Base-by-base conservation (phyloP, 2,329 filamentous ascomycete species). In the Colletotrichum destructivum region DNA sequence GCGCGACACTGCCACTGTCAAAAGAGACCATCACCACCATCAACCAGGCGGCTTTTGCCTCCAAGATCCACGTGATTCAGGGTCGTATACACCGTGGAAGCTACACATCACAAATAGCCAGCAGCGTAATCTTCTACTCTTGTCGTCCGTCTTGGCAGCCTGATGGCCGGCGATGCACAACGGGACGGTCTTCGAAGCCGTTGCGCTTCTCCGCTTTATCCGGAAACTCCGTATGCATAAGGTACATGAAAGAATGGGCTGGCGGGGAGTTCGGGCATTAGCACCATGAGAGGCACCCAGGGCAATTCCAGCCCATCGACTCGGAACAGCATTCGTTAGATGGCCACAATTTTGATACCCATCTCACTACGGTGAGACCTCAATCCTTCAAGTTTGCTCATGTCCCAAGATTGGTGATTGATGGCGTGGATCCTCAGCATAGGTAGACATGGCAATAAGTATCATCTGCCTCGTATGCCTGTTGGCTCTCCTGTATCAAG, bases 321-420 rank as follows among this genome's bases (percentile, higher is more conserved):
- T 18, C 13, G 15, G 35, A 35, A 51, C 40, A 54, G 44, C 26
- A 38, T 42, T 42, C 26, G 42, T 23, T 69, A 57, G 64, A 62
- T 57, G 31, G 64, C 42, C 18, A 57, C 40, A 64, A 47, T 12
- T 57, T 69, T 69, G 65, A 72, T 69, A 72, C 69, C 69, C 69
- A 35, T 69, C 65, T 63, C 65, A 47, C 65, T 23, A 49, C 21
- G 46, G 59, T 69, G 69, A 63, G 66, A 57, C 40, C 49, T 15
- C 35, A 40, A n/a, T 62, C 52, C 31, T 62, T 21, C 16, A 62
- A 51, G 12, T 26, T 13, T 42, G 15, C 35, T 11, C 6, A 2
- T 62, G 21, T 3, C 26, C n/a, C 46, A 23, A 51, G 3, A 8
- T n/a, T 8, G 15, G 16, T 40, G 16, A 40, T 11, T 2, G 26